These are phyloP conservation scores for Parascedosporium putredinis DNA, from an alignment of 2,329 filamentous ascomycete genomes.

Conservation along the genomic window DNA sequence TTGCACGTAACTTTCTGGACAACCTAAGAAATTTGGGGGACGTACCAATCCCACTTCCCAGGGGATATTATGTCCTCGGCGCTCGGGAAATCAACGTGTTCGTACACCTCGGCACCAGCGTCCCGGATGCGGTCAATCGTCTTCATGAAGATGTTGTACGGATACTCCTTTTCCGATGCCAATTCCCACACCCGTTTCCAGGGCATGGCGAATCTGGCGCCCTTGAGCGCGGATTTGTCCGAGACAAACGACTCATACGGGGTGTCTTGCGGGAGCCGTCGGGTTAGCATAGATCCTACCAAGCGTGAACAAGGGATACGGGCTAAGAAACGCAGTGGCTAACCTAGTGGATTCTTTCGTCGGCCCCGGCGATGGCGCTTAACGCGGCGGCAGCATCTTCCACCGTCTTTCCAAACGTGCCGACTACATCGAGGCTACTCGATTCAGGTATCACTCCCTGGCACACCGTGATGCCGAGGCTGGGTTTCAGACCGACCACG, in stretches of 20 bases:
- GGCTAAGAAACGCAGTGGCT: too few species aligned
- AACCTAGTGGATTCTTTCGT: conserved; percentile 55
- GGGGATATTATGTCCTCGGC: conserved; percentile 52
- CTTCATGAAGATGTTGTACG: conserved; percentile 39
- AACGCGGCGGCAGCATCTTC: conserved; percentile 57
- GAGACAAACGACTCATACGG: conserved; percentile 45
- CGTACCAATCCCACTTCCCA: conserved; percentile 66
- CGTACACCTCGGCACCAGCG: conserved; percentile 58
- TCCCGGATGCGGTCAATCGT: conserved; percentile 34
- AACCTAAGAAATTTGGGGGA: conserved; percentile 59
- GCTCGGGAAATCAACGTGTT: conserved; percentile 57
- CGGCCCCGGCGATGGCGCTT: conserved; percentile 57
- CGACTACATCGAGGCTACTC: conserved; percentile 58
- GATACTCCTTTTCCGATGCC: conserved; percentile 32
- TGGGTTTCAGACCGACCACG: conserved; percentile 66
- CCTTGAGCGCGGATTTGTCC: conserved; percentile 41
- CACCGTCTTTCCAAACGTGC: conserved; percentile 56
- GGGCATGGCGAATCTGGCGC: conserved; percentile 58
- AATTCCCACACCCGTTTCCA: conserved; percentile 63
- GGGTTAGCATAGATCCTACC: too few species aligned
- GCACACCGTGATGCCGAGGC: conserved; percentile 60
- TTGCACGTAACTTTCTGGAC: too few species aligned
- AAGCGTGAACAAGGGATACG: too few species aligned
- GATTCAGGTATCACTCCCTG: conserved; percentile 54
- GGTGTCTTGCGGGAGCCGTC: too few species aligned